A percentile compares a stretch with the other conserved stretches of the same genome.
These are phyloP conservation scores for Syncephalis plumigaleata DNA, from an alignment of 371 early-diverging fungal genomes.

Conservation along the genomic window DNA sequence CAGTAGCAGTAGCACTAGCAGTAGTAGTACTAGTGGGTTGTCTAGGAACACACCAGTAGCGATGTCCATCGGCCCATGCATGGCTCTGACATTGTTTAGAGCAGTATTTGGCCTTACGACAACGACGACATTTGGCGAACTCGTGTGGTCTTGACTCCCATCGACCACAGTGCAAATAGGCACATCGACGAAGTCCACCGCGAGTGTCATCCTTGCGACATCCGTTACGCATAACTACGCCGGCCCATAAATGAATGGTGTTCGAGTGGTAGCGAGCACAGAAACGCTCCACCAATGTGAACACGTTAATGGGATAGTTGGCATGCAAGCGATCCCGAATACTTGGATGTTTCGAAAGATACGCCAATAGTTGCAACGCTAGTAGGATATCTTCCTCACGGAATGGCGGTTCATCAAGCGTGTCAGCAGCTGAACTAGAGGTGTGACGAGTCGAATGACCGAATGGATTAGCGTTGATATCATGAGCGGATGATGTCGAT, in stretches of 20 bases:
- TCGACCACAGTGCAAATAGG: conserved; percentile 52
- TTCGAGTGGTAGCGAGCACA: conserved; percentile 40
- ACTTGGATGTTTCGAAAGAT: conserved; percentile 66
- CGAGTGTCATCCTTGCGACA: conserved; percentile 57
- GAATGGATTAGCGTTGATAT: neutral
- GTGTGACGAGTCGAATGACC: conserved; percentile 4
- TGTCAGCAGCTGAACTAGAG: conserved; percentile 12
- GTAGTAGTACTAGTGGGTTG: conserved; percentile 11
- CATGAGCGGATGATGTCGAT: neutral
- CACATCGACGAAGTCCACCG: conserved; percentile 53
- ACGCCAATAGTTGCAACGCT: conserved; percentile 68
- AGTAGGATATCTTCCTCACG: conserved; percentile 74
- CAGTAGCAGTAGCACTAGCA: neutral
- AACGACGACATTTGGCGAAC: conserved; percentile 65
- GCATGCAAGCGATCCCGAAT: conserved; percentile 47
- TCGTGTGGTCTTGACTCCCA: conserved; percentile 60
- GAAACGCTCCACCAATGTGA: conserved; percentile 55
- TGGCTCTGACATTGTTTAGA: conserved; percentile 51
- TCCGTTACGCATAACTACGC: conserved; percentile 64
- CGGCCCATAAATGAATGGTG: conserved; percentile 60
- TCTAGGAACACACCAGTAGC: conserved; percentile 63
- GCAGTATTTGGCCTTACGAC: conserved; percentile 68
- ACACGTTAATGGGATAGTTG: conserved; percentile 38
- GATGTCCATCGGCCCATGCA: conserved; percentile 63
- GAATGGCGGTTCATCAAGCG: conserved; percentile 38